Base-by-base conservation (phyloP, 306 rosid genomes). In the Abrus precatorius region DNA sequence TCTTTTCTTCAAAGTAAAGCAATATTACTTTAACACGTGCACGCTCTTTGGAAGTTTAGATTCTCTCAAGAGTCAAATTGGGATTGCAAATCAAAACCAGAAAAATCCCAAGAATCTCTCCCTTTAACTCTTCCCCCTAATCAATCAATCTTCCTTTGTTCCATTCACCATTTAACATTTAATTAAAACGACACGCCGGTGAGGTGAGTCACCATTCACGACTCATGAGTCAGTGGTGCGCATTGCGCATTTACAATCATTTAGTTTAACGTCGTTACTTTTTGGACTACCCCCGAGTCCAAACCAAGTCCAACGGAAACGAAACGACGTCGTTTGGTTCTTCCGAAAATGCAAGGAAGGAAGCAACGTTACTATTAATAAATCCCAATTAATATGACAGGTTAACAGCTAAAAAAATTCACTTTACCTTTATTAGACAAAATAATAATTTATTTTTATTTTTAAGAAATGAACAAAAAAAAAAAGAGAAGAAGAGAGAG, bases 1-100 rank as follows among this genome's bases (percentile, higher is more conserved):
- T 54, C 76, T 9, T 78, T 78, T 3, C 86, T 83, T 83, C 75
- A 72, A 72, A 56, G 80, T 72, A 65, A 83, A 78, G 86, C 66
- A 78, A 77, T 1, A 12, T 7, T 5, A 54, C 83, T 71, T 83
- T 71, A 54, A 54, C 86, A 83, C 86, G 86, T 83, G 83, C 82
- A 70, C 20, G 8, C 69, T 56, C 86, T 70, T 70, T 67, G 54
- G 68, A 20, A 71, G n/a, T 62, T 59, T 38, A 38, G 76, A 79
- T 72, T 63, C 74, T 53, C 62, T 41, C 50, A 59, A 5, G 14
- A 3, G 36, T 14, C 34, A 47, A 52, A 8, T 70, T 43, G 40
- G n/a, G 56, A 64, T 40, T 6, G 3, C 33, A 70, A 50, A 59
- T 67, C 13, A 56, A 65, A 28, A 9, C 53, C 55, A 11, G 30